Base-by-base conservation (phyloP, 129 eudicot species). In the Pseudognaphalium luteoalbum region DNA sequence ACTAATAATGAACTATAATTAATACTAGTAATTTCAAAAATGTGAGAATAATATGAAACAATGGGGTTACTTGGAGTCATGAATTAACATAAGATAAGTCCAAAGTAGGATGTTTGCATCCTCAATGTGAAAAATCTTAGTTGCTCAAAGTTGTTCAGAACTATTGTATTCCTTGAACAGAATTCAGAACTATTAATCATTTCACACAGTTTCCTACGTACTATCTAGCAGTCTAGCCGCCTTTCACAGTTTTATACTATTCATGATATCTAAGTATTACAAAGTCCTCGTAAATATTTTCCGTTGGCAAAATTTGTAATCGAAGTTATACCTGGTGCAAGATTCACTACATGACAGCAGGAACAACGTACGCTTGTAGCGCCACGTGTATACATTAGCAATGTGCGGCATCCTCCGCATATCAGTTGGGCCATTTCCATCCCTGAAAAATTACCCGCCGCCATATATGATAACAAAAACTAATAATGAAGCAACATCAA, bases 291-390 rank as follows among this genome's bases (percentile, higher is more conserved):
- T 7, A 78, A 19, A 16, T 30, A 41, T 70, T 69, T 16, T 41
- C 16, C 58, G 57, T 11, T 12, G 25, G 64, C 69, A 70, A 44
- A 59, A 29, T 20, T 10, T 7, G 62, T 62, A 20, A 56, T 42
- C 30, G 21, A 60, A 34, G 66, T 65, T 12, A 68, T 88, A 91
- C 97, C 95, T 85, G 95, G 94, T 9, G 86, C 86, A 82, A 87
- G 91, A 81, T 87, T 88, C 76, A 89, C 89, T 12, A 88, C 87
- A 61, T 87, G 87, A 74, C 96, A 91, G 54, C 97, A 91, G 7
- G 94, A 84, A 83, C 97, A 91, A 80, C 97, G 87, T 64, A 91
- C 96, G 44, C 97, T 91, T 39, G 92, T 79, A 35, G 97, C 97
- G 15, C 97, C 97, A 60, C 91, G 88, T 2, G 97, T 76, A 72